A percentile compares a stretch with the other conserved stretches of the same genome.
Conservation (phyloP, 176 grass and related monocot genomes). For the Ampelocalamus luodianensis region DNA sequence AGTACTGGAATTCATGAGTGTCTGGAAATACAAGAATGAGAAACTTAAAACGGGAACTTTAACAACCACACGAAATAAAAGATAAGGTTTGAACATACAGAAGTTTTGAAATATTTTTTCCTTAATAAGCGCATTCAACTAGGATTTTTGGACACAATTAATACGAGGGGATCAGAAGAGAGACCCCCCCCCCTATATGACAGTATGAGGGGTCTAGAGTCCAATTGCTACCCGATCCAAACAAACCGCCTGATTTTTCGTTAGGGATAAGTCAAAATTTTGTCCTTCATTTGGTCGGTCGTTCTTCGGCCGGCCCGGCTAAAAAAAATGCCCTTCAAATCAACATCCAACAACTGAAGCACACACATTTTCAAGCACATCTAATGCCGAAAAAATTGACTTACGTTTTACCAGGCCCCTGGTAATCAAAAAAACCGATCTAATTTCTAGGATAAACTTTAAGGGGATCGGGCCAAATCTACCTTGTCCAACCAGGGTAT, state of each 20-base stretch:
- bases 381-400: background rate
- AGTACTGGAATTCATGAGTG: constrained; percentile 18
- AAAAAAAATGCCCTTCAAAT: background rate
- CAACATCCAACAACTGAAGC: constrained; percentile 9
- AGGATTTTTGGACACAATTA: background rate
- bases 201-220: background rate
- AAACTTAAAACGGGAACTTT: constrained; percentile 32
- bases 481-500: background rate
- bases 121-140: background rate
- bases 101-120: background rate
- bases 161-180: background rate
- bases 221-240: background rate
- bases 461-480: background rate
- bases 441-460: constrained; percentile 22
- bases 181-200: background rate
- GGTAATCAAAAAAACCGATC: background rate
- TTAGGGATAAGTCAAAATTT: background rate
- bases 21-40: constrained; percentile 6
- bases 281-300: background rate
- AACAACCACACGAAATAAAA: background rate
- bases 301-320: too few relatives aligned
- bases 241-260: background rate
- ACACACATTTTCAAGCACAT: background rate
- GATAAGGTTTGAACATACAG: background rate
- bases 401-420: background rate